Evolutionary conservation across 257 asterid species (phyloP), one percentile per base, ranked within the genome.

Genomic region (Solanum appendiculatum): DNA sequence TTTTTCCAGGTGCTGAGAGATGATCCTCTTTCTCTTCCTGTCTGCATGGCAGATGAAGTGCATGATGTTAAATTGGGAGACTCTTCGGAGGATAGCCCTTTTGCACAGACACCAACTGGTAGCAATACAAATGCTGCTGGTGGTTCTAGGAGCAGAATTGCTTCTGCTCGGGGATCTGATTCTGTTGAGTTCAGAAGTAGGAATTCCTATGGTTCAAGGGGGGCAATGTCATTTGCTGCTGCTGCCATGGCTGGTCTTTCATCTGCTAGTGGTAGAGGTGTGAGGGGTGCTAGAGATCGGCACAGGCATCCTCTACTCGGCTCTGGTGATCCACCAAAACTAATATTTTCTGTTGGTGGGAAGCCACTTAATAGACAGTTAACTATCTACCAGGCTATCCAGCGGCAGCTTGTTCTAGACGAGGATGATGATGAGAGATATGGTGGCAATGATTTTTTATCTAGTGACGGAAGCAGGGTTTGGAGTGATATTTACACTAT

Each of bases 171-270:
- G 73, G 93, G 90, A 72, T 89, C 91, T 31, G 93, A 91, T 80
- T 92, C 98, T 54, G 89, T 92, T 36, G 99, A 94, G 91, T 88
- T 94, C 48, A 93, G 93, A 82, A 89, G 94, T 91, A 96, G 98
- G 70, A 89, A 91, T 75, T 92, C 97, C 31, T 95, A 92, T 86
- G 95, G 98, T 87, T 94, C 98, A 31, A 93, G 98, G 90, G 98
- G 98, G 85, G 98, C 98, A 85, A 93, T 95, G 98, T 94, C 99
- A 84, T 97, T 96, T 92, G 99, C 99, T 58, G 99, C 99, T 86
- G 98, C 98, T 86, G 96, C 99, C n/a, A 97, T 97, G 99, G 98
- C 98, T 86, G 99, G 99, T 33, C 93, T 94, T 88, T 93, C 96
- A 51, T 92, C 99, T 77, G 95, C 95, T 80, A 93, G 89, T 90